Conservation (phyloP, 768 basidiomycete species). For the Serendipita vermifera region DNA sequence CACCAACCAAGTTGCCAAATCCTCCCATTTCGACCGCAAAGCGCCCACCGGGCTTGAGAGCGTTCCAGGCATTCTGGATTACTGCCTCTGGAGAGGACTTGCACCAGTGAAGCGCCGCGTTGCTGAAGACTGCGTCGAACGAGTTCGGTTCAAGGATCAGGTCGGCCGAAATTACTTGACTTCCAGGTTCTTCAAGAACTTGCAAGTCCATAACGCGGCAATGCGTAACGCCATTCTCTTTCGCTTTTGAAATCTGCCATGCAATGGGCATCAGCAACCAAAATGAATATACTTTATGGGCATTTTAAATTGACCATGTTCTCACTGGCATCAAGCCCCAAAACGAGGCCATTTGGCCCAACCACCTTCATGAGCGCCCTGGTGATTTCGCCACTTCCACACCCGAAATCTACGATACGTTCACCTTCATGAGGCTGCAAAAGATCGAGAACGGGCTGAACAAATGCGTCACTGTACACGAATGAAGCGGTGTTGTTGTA, state of each 20-base stretch:
- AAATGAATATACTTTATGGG: neutral
- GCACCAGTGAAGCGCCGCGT: constrained; percentile 78
- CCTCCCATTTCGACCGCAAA: constrained; percentile 71
- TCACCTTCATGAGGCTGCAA: constrained; percentile 55
- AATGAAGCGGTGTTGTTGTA: constrained; percentile 58
- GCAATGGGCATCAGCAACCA: too few species aligned
- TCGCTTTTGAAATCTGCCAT: constrained; percentile 46
- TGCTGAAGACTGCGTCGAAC: constrained; percentile 61
- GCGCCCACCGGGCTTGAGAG: constrained; percentile 57
- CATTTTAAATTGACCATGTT: constrained; percentile 46
- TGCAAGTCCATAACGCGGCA: constrained; percentile 37
- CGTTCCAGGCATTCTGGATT: constrained; percentile 40
- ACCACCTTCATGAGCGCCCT: constrained; percentile 43
- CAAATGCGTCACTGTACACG: constrained; percentile 48
- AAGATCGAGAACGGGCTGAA: constrained; percentile 41
- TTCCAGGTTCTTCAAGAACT: constrained; percentile 15
- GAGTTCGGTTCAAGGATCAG: neutral
- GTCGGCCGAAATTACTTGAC: neutral
- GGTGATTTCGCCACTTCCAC: constrained; percentile 73
- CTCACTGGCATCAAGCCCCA: constrained; percentile 57
- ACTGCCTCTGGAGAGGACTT: constrained; percentile 58
- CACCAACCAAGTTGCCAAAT: constrained; percentile 58
- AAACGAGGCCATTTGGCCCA: constrained; percentile 35
- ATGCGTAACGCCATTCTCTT: constrained; percentile 32
- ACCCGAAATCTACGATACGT: constrained; percentile 62